Evolutionary conservation across 345 rosid genomes (phyloP), one percentile per base, ranked within the genome.

Genomic region (Brassica nigra): DNA sequence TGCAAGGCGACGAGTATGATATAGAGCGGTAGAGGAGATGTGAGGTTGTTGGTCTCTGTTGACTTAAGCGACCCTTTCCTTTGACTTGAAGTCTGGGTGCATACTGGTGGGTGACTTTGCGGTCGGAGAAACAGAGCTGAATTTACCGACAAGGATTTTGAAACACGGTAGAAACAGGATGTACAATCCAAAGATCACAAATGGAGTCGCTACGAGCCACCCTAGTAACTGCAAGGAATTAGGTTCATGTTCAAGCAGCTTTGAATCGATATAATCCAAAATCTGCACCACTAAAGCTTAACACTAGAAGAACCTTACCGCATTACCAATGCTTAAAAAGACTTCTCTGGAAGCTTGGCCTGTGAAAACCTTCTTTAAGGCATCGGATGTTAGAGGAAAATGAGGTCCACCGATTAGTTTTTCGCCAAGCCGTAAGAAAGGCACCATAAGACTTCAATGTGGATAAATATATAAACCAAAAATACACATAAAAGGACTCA

Each of bases 371-470:
- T 85, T 91, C 92, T 89, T 92, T 78, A 95, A 63, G 3, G 97
- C 98, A 86, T 91, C 99, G 27, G 99, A 82, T 54, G 94, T 89
- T 69, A 95, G 82, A 8, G 97, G 91, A 85, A 95, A 95, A 88
- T 87, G 97, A 62, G 96, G 84, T 68, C 99, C 99, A 18, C 97
- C 97, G 2, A 88, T 68, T 10, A 95, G 37, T 37, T 68, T 64
- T 85, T 95, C 98, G 4, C 97, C 99, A 66, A 95, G 83, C 42
- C 99, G 96, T 89, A 95, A 84, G 90, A 95, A 95, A 30, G 99
- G 99, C 67, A 95, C 88, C 62, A 95, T 72, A 75, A 95, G 90
- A 81, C 99, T 95, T 78, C 76, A 77, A 81, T 47, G 58, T 11
- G 37, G 68, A 79, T 78, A 81, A 8, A 81, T 8, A 54, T 16